A percentile compares a stretch with the other conserved stretches of the same genome.
Evolutionary conservation across 2,329 filamentous ascomycete species (phyloP).

Genomic region (Oidium heveae): DNA sequence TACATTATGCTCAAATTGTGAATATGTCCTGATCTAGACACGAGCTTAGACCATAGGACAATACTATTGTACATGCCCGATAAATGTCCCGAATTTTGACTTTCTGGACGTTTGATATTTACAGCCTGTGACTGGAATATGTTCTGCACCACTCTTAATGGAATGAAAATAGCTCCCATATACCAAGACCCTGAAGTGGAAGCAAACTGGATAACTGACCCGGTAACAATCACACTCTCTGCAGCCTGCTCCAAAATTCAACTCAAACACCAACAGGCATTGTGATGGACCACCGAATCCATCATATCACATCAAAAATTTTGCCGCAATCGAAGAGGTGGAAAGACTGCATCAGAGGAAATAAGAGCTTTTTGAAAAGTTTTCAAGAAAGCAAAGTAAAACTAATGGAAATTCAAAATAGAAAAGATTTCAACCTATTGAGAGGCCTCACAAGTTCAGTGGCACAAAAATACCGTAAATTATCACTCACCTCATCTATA

Average conservation of each 20-base stretch:
- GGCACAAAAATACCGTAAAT: neutral
- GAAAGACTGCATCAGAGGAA: neutral
- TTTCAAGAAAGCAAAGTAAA: neutral
- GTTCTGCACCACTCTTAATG: neutral
- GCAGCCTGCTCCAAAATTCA: neutral
- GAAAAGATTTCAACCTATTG: neutral
- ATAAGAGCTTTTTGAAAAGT: neutral
- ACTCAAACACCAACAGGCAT: neutral
- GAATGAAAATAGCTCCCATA: neutral
- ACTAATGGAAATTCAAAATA: neutral
- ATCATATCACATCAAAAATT: neutral
- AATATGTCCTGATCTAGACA: neutral
- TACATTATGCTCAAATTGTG: neutral
- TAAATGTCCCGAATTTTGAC: neutral
- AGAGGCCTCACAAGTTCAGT: neutral
- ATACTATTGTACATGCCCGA: neutral
- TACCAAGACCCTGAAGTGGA: neutral
- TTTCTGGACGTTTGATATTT: neutral
- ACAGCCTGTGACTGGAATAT: neutral
- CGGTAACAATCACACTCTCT: neutral
- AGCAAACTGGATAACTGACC: neutral
- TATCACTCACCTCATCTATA: neutral
- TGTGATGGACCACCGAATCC: neutral
- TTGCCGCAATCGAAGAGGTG: neutral
- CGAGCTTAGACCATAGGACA: neutral